A percentile compares a stretch with the other conserved stretches of the same genome.
Conservation (phyloP, 1,284 basidiomycete genomes). For the Moesziomyces sp. region DNA sequence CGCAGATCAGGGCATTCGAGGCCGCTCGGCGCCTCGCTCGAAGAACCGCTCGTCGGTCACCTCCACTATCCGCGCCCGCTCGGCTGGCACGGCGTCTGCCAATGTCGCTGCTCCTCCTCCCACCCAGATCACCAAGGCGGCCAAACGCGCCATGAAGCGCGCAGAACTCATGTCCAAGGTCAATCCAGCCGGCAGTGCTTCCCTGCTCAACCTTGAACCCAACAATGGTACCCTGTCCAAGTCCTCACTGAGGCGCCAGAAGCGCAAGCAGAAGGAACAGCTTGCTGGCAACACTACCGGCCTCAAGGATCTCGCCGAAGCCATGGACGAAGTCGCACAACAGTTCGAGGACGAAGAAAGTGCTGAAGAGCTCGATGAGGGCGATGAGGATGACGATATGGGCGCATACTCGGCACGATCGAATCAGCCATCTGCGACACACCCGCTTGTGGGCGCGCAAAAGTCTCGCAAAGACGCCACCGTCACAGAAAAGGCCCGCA, state of each 20-base stretch:
- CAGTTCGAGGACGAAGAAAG: constrained; percentile 26
- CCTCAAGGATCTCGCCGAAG: constrained; percentile 52
- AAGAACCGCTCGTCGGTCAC: constrained; percentile 36
- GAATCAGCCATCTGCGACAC: constrained; percentile 12
- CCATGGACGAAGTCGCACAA: constrained; percentile 39
- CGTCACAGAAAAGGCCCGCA: constrained; percentile 54
- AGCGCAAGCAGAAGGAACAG: constrained; percentile 57
- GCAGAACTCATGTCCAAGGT: constrained; percentile 49
- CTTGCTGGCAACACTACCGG: constrained; percentile 56
- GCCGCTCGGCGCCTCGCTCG: constrained; percentile 33
- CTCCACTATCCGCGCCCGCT: constrained; percentile 16
- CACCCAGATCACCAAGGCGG: constrained; percentile 49
- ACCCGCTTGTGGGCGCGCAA: constrained; percentile 25
- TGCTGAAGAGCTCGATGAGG: constrained; percentile 15
- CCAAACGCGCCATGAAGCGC: constrained; percentile 53
- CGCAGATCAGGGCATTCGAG: constrained; percentile 35
- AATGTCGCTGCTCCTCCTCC: constrained; percentile 22
- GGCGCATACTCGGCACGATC: constrained; percentile 3
- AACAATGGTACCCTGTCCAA: constrained; percentile 40
- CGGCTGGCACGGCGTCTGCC: constrained; percentile 12
- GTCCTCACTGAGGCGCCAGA: constrained; percentile 53
- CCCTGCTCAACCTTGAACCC: constrained; percentile 30
- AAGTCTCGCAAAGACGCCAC: constrained; percentile 31
- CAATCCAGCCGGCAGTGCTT: constrained; percentile 12
- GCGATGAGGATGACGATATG: constrained; percentile 23